phyloP scores from a whole-genome alignment of 2,329 filamentous ascomycete species.

The Ophiostoma novo-ulmi region DNA sequence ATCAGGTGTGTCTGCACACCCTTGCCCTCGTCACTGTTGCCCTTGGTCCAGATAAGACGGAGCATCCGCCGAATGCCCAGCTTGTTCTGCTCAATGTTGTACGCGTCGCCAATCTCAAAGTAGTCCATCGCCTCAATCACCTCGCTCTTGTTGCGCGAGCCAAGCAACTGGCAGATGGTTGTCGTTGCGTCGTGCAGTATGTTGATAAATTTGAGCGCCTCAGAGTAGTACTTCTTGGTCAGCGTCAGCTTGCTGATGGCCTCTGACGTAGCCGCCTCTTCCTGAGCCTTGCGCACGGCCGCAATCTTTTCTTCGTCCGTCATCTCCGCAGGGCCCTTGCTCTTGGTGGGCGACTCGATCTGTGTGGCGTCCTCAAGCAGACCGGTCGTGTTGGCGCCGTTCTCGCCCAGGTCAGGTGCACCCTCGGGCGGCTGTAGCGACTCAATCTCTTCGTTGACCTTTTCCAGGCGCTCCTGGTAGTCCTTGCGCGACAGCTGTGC shows the following conservation, averaged over 20 bases:
- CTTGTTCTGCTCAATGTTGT: slow-evolving; percentile 92
- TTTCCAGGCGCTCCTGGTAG: slow-evolving; percentile 76
- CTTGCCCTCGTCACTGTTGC: slow-evolving; percentile 98
- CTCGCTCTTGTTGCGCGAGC: slow-evolving; percentile 95
- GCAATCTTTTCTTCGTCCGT: slow-evolving; percentile 72
- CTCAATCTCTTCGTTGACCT: slow-evolving; percentile 76
- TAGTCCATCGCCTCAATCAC: slow-evolving; percentile 99
- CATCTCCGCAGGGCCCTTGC: slow-evolving; percentile 48
- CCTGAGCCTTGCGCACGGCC: slow-evolving; percentile 70
- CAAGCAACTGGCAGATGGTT: slow-evolving; percentile 78
- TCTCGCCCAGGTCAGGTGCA: slow-evolving; percentile 66
- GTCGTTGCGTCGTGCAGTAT: slow-evolving; percentile 78
- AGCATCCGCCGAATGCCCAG: slow-evolving; percentile 92
- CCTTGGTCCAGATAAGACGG: slow-evolving; percentile 97
- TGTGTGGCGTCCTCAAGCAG: slow-evolving; percentile 87
- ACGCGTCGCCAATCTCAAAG: slow-evolving; percentile 90
- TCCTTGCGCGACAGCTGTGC: slow-evolving; percentile 78
- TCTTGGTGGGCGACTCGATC: slow-evolving; percentile 54
- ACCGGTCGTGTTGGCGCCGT: slow-evolving; percentile 59
- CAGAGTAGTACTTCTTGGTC: slow-evolving; percentile 85
- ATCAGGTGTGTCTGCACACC: slow-evolving; percentile 95
- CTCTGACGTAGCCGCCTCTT: slow-evolving; percentile 84
- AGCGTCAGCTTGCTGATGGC: slow-evolving; percentile 81
- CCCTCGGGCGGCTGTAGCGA: slow-evolving; percentile 72
- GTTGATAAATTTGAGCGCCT: slow-evolving; percentile 89